Evolutionary conservation across 306 rosid genomes (phyloP).

Genomic region (Glycyrrhiza uralensis): DNA sequence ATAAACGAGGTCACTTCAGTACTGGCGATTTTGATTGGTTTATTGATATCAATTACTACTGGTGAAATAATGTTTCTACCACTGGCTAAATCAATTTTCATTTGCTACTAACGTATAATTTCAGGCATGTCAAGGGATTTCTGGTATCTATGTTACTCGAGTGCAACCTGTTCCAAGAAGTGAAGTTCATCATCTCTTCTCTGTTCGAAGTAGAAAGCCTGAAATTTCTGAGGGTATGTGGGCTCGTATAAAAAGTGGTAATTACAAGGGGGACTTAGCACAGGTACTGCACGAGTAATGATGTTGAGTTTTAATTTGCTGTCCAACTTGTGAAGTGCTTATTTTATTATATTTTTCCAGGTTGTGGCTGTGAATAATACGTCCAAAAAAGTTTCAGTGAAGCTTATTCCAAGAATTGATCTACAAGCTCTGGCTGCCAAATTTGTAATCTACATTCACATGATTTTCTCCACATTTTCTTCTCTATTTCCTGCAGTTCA

Average conservation of each 20-base stretch:
- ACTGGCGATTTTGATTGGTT: slow-evolving; percentile 11
- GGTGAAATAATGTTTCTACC: neutral
- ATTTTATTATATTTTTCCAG: slow-evolving; percentile 45
- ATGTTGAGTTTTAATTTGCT: slow-evolving; percentile 6
- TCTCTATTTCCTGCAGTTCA: neutral
- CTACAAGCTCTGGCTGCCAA: slow-evolving; percentile 82
- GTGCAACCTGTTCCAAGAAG: slow-evolving; percentile 65
- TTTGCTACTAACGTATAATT: neutral
- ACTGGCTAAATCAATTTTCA: neutral
- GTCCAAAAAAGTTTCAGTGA: slow-evolving; percentile 67
- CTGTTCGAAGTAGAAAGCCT: slow-evolving; percentile 45
- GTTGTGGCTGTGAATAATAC: slow-evolving; percentile 61
- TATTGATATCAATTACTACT: neutral
- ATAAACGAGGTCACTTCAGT: slow-evolving; percentile 61
- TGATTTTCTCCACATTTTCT: neutral
- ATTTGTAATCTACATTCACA: slow-evolving; percentile 53
- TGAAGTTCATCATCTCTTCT: slow-evolving; percentile 67
- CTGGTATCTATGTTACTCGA: slow-evolving; percentile 65
- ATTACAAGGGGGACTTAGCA: slow-evolving; percentile 91
- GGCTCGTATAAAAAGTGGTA: slow-evolving; percentile 90
- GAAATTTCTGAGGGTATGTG: slow-evolving; percentile 72
- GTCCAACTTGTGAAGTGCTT: slow-evolving; percentile 6
- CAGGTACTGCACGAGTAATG: slow-evolving; percentile 51
- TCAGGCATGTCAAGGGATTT: slow-evolving; percentile 88
- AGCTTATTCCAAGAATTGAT: slow-evolving; percentile 91